Evolutionary conservation across 345 rosid species (phyloP).

Genomic region (Microthlaspi erraticum): DNA sequence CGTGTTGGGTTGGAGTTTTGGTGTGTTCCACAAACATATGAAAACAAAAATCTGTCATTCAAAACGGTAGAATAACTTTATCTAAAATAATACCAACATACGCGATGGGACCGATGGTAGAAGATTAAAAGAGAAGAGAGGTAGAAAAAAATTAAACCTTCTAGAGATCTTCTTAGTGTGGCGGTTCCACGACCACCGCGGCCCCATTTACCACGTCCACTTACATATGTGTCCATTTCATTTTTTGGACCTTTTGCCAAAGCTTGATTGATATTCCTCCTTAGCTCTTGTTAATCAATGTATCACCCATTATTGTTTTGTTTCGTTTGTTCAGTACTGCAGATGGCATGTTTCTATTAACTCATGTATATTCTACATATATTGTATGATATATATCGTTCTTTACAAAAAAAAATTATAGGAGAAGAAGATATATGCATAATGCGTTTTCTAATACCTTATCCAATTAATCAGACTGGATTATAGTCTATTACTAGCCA

Average conservation of each 20-base stretch:
- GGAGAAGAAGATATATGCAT: not conserved
- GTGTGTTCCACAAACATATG: constrained; percentile 12
- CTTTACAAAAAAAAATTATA: not conserved
- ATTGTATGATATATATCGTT: not conserved
- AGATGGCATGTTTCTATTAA: not conserved
- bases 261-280: too few species aligned
- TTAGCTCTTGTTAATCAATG: too few species aligned
- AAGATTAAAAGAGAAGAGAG: too few species aligned
- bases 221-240: too few species aligned
- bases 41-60: not conserved
- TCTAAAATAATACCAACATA: not conserved
- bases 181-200: too few species aligned
- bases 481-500: not conserved
- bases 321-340: not conserved
- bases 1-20: constrained; percentile 8
- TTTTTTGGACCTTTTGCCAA: too few species aligned
- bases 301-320: not conserved
- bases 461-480: constrained; percentile 7
- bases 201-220: too few species aligned
- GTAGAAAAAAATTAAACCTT: too few species aligned
- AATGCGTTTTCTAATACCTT: not conserved
- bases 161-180: too few species aligned
- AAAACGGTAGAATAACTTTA: not conserved
- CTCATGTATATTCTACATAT: not conserved
- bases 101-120: too few species aligned